Evolutionary conservation across 2,329 filamentous ascomycete species (phyloP), one percentile per base, ranked within the genome.

Genomic region (Penicillium capsulatum): DNA sequence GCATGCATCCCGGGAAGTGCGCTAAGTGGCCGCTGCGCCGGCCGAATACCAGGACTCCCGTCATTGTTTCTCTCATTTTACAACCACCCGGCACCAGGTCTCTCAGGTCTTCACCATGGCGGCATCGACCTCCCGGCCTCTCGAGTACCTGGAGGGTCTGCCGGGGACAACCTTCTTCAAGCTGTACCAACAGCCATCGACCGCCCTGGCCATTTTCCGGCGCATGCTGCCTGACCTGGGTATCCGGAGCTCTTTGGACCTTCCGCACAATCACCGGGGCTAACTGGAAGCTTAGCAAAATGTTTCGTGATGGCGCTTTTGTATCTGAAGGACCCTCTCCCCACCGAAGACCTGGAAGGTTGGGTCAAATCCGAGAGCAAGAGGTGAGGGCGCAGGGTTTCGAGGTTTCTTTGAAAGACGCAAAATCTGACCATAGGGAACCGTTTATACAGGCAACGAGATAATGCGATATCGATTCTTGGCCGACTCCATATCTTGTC

Each of bases 161-260:
- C 86, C 86, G 34, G 88, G 90, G 49, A 88, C 86, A 29, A 94
- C 88, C 24, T 95, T 97, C 66, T 80, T 81, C 62, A 85, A 87
- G 66, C 77, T 98, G 31, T 98, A 98, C 74, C 85, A 90, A 70
- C 90, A 96, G 73, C 92, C 92, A 19, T 94, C 91, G 29, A 95
- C 92, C 1, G 86, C 90, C 26, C 81, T 98, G 51, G 92, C 92
- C 52, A 90, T 98, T 58, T 97, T 97, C 65, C 81, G 92, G 53
- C 90, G 92, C 70, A 96, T 98, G 89, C 78, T 98, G 42, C 88
- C 92, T 42, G 86, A 94, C 60, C 71, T 97, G 46, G 88, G 86
- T 90, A 74, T 58, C 71, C 55, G 38, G 34, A 44, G 42, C 53
- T 45, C 33, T 38, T 17, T 15, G 13, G 28, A 34, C 19, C 8